Base-by-base conservation (phyloP, 2,329 filamentous ascomycete genomes). In the Exophiala sideris region DNA sequence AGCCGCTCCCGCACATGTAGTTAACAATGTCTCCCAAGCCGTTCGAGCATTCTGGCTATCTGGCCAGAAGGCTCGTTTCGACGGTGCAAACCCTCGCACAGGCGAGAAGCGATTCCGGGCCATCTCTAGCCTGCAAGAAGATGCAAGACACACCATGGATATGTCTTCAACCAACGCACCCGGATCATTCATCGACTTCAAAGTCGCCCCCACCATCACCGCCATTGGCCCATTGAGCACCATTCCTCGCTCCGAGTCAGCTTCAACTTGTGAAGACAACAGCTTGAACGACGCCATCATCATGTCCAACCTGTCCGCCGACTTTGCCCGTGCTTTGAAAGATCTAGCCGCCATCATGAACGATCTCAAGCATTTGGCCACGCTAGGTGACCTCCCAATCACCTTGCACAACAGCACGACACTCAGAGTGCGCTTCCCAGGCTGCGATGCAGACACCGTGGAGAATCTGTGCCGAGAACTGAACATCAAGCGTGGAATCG, bases 1-100 rank as follows among this genome's bases (percentile, higher is more conserved):
- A 1, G 87, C 89, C 8, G 83, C 86, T 6, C 91, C 90, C 36
- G 90, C 91, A 1, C 89, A 97, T 70, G 90, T 97, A 44, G 83
- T 97, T 48, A 88, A 94, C 70, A 96, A 96, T 71, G 92, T 96
- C n/a, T 95, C 90, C 10, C 86, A 91, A 64, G 94, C 91, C 4
- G 86, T 97, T 66, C 85, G 94, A 50, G 91, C 91, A 10, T 96
- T 99, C 73, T 87, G 89, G 73, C 79, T 96, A n/a, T 91, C 88
- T 0, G 94, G 94, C 0, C 85, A 95, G 66, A 94, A 91, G 70
- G 86, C 88, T 8, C 87, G 88, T 54, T 96, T 91, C 64, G 88
- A 96, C 68, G 92, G 92, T 10, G 70, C 87, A 40, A 84, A 86
- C 50, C 72, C 82, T 12, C 67, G 66, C 32, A 83, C 80, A 9